Evolutionary conservation across 2,329 filamentous ascomycete species (phyloP), one percentile per base, ranked within the genome.

Genomic region (Myotisia sp.): DNA sequence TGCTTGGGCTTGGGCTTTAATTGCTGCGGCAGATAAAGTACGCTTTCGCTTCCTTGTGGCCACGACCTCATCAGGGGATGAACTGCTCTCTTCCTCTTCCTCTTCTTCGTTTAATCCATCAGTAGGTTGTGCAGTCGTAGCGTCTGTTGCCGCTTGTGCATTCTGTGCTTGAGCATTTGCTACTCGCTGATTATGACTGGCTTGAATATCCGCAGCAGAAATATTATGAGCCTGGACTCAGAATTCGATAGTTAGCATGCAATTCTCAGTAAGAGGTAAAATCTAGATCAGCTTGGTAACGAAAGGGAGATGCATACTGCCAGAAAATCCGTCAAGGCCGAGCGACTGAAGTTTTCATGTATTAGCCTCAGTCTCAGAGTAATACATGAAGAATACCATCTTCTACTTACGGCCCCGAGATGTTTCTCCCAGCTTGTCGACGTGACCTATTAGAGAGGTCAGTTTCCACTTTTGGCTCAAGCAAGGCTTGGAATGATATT

Each of bases 251-350:
- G n/a, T n/a, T n/a, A n/a, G n/a, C n/a, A n/a, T n/a, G n/a, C n/a
- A n/a, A 14, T 7, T 32, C 10, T 7, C 18, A 21, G 16, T 22
- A 21, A 29, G 14, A 9, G 20, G 20, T 8, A 4, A n/a, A 1
- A 2, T 14, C 4, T 9, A n/a, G 14, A 13, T 12, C 13, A 16
- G 5, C 6, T 16, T 2, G 23, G 27, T 26, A 26, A 22, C n/a
- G 28, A 26, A 9, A 7, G 26, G 21, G 12, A 14, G 6, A 21
- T 27, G 57, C 66, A 51, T 57, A 72, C 71, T 31, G 74, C 74
- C 35, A 79, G 58, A 46, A 78, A 79, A 48, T 79, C 74, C 5
- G 75, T 79, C 47, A 79, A 58, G 8, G 76, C 76, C 38, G 74
- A 78, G 44, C 74, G 74, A 19, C 65, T 68, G 37, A 6, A 16